A percentile compares a stretch with the other conserved stretches of the same genome.
These are phyloP conservation scores for Calonectria leucothoes DNA, from an alignment of 2,329 filamentous ascomycete genomes.

Conservation along the genomic window DNA sequence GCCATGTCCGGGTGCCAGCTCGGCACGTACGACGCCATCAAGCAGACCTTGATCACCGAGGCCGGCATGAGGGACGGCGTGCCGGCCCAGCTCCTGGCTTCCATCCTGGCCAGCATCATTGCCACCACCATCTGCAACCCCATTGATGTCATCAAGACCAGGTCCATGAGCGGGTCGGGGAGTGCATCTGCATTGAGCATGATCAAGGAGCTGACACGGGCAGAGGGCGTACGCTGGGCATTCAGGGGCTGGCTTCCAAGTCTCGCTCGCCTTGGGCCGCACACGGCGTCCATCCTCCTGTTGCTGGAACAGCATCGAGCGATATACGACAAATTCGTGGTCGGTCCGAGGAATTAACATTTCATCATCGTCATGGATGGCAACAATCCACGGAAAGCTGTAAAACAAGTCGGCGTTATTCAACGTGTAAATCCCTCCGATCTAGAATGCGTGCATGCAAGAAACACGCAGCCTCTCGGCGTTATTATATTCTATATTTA, in stretches of 20 bases:
- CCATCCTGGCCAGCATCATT: slow-evolving; percentile 21
- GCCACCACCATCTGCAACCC: slow-evolving; percentile 28
- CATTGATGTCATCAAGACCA: slow-evolving; percentile 27
- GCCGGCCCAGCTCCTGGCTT: slow-evolving; percentile 21
- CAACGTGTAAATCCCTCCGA: not conserved
- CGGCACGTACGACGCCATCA: slow-evolving; percentile 23
- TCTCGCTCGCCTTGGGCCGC: slow-evolving; percentile 22
- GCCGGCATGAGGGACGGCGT: slow-evolving; percentile 1
- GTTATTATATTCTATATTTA: slow-evolving; percentile 1
- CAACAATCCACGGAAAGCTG: not conserved
- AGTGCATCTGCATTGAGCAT: not conserved
- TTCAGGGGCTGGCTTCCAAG: slow-evolving; percentile 26
- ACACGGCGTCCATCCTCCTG: slow-evolving; percentile 24
- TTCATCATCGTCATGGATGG: not conserved
- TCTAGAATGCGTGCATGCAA: not conserved
- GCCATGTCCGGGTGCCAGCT: slow-evolving; percentile 25
- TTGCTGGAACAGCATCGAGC: slow-evolving; percentile 21
- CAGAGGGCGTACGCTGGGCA: slow-evolving; percentile 24
- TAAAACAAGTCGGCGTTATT: not conserved
- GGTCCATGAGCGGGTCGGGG: slow-evolving; percentile 16
- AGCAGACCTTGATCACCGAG: slow-evolving; percentile 11
- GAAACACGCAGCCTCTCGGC: not conserved
- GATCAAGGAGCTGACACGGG: slow-evolving; percentile 13
- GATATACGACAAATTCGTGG: slow-evolving; percentile 11
- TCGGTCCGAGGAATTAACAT: not conserved